Evolutionary conservation across 2,329 filamentous ascomycete genomes (phyloP).

Genomic region (Colletotrichum eleusines): DNA sequence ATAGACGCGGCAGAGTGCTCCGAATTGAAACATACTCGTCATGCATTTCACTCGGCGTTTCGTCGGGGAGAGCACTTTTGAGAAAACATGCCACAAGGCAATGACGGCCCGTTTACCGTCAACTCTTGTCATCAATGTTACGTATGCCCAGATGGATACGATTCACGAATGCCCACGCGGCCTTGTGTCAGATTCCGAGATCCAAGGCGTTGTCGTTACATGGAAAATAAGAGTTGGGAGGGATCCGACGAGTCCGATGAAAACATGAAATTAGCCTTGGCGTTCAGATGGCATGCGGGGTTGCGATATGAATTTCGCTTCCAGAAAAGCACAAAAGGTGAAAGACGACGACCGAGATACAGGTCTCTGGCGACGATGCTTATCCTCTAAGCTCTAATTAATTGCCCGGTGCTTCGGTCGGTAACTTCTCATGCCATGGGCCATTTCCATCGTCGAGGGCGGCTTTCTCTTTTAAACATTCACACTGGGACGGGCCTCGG

Average conservation of each 20-base stretch:
- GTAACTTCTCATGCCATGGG: background rate
- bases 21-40: background rate
- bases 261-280: background rate
- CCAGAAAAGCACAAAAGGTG: background rate
- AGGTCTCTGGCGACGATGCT: background rate
- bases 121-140: background rate
- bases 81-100: background rate
- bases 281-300: background rate
- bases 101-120: no score
- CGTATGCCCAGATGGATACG: background rate
- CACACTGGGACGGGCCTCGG: background rate
- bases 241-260: background rate
- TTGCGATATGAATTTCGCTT: background rate
- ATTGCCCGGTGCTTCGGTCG: background rate
- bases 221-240: background rate
- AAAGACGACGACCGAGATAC: background rate
- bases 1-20: no score
- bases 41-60: background rate
- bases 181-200: background rate
- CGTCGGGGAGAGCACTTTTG: background rate
- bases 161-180: background rate
- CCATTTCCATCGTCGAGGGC: background rate
- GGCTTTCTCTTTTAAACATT: no score
- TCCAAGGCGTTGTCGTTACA: background rate
- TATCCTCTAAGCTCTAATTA: background rate